phyloP scores from a whole-genome alignment of 345 rosid species.

The Brassica nigra region DNA sequence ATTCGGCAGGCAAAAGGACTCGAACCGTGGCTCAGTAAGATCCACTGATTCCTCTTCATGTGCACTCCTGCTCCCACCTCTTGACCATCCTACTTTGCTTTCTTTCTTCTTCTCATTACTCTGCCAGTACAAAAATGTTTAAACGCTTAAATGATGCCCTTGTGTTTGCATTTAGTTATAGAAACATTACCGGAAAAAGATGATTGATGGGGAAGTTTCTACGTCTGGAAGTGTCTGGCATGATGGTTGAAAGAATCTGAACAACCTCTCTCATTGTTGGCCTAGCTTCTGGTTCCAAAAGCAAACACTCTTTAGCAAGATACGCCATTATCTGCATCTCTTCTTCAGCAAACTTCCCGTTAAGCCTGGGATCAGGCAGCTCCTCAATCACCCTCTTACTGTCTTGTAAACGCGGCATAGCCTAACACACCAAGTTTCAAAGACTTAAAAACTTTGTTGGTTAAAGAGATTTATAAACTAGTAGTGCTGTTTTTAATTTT shows the following conservation, averaged over 20 bases:
- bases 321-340: conserved; percentile 95
- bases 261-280: conserved; percentile 98
- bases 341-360: conserved; percentile 72
- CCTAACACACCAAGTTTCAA: conserved; percentile 47
- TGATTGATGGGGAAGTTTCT: conserved; percentile 64
- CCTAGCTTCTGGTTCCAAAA: conserved; percentile 83
- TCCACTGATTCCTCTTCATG: conserved; percentile 77
- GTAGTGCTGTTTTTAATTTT: conserved; percentile 4
- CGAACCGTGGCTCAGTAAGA: conserved; percentile 83
- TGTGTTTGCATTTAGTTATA: neutral
- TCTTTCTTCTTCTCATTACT: conserved; percentile 30
- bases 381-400: conserved; percentile 64
- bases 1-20: conserved; percentile 66
- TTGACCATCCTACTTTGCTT: conserved; percentile 41
- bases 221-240: conserved; percentile 70
- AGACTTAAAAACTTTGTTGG: neutral
- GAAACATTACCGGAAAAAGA: conserved; percentile 59
- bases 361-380: conserved; percentile 79
- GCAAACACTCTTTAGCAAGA: conserved; percentile 90
- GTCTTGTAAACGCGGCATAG: conserved; percentile 79
- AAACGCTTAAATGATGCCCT: neutral
- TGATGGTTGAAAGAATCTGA: conserved; percentile 87
- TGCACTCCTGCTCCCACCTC: conserved; percentile 50
- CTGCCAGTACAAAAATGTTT: conserved; percentile 2
- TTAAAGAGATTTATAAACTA: conserved; percentile 3